Conservation (phyloP, 2,329 filamentous ascomycete species). For the Xylariales sp. region DNA sequence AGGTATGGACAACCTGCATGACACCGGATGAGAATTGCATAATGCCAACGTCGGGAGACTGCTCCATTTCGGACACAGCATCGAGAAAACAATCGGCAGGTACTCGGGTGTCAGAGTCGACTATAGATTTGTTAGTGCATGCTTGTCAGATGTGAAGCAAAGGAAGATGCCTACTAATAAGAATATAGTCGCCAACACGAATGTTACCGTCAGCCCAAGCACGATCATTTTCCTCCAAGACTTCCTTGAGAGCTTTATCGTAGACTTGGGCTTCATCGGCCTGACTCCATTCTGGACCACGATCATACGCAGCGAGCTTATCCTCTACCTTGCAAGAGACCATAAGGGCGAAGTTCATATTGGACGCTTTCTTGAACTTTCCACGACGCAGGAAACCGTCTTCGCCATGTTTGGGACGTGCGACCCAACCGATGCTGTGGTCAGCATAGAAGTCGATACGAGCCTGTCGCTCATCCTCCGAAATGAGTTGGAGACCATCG, state of each 20-base stretch:
- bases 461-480: conserved; percentile 55
- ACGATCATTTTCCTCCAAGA: conserved; percentile 47
- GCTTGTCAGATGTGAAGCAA: background rate
- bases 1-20: conserved; percentile 69
- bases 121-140: conserved; percentile 16
- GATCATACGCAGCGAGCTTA: conserved; percentile 42
- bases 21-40: conserved; percentile 70
- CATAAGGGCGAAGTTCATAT: conserved; percentile 69
- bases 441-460: conserved; percentile 66
- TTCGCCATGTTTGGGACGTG: conserved; percentile 59
- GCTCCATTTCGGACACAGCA: conserved; percentile 67
- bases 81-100: conserved; percentile 64
- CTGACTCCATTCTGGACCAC: conserved; percentile 36
- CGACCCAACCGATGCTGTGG: conserved; percentile 66
- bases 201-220: conserved; percentile 59
- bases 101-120: conserved; percentile 67
- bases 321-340: conserved; percentile 59
- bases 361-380: conserved; percentile 70
- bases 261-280: conserved; percentile 47
- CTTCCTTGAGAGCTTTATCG: conserved; percentile 41
- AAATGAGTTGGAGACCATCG: conserved; percentile 65
- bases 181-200: conserved; percentile 58
- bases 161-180: conserved; percentile 42
- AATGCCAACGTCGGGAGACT: conserved; percentile 65
- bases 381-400: conserved; percentile 53